Conservation (phyloP, 768 basidiomycete genomes). For the Termitomyces sp. region DNA sequence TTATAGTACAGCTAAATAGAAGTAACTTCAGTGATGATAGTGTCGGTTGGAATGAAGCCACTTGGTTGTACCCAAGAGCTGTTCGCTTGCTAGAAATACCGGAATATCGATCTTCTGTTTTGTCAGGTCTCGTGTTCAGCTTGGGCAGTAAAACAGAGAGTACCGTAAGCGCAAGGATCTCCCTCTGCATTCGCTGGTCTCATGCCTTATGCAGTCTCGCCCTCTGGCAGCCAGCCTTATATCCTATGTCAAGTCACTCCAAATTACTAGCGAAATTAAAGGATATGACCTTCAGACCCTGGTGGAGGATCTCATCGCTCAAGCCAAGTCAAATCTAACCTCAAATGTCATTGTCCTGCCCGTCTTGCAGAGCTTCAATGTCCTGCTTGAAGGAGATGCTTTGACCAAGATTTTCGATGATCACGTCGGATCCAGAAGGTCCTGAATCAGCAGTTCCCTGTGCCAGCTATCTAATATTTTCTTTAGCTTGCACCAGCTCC, state of each 20-base stretch:
- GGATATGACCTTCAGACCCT: constrained; percentile 49
- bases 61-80: constrained; percentile 71
- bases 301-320: constrained; percentile 49
- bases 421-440: constrained; percentile 49
- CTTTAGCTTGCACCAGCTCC: constrained; percentile 47
- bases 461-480: constrained; percentile 4
- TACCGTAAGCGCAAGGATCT: constrained; percentile 51
- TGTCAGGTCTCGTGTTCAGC: constrained; percentile 73
- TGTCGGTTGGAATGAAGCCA: constrained; percentile 64
- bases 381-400: constrained; percentile 66
- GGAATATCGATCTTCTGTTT: constrained; percentile 55
- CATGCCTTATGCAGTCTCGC: constrained; percentile 49
- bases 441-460: constrained; percentile 7
- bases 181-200: neutral
- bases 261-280: constrained; percentile 26
- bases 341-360: constrained; percentile 81
- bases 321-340: constrained; percentile 47
- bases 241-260: constrained; percentile 49
- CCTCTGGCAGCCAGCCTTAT: constrained; percentile 59
- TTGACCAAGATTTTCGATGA: constrained; percentile 45
- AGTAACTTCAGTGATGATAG: constrained; percentile 28
- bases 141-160: constrained; percentile 81
- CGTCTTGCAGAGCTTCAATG: constrained; percentile 67
- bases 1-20: neutral
- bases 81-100: constrained; percentile 59